Evolutionary conservation across 2,329 filamentous ascomycete species (phyloP), one percentile per base, ranked within the genome.

Genomic region (Paracoccidioides brasiliensis): DNA sequence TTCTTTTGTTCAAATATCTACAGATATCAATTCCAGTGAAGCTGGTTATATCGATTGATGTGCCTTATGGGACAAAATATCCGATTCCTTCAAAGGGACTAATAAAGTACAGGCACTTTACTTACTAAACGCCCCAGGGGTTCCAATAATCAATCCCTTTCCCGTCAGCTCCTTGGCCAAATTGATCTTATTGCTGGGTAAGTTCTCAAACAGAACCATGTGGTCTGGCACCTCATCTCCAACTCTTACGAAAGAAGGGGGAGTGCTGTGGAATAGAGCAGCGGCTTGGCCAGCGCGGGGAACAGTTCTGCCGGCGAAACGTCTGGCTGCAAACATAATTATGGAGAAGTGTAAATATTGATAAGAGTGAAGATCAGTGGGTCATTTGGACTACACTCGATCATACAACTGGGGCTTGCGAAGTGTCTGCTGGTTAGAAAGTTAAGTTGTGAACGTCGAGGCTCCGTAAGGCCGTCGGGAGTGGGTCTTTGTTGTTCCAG

Each of bases 121-220:
- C 77, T 58, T 69, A 76, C 78, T 80, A 72, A 89, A 91, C 55
- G 87, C 88, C 52, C 85, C 88, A 0, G 89, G 89, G 35, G 93
- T 86, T 59, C 89, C 89, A 62, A 97, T 80, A 67, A 97, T 85
- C 64, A 96, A 73, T 56, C 87, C 89, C 67, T 88, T 86, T 60
- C 81, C 83, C 60, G 78, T 78, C 60, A 94, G 79, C 75, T 94
- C 88, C 60, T 85, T 80, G 63, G 86, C 82, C 57, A 97, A 79
- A 73, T 88, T 91, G 71, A 97, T 83, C 73, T 90, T 93, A 79
- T 90, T 94, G 58, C 87, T 89, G 0, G 91, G 91, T n/a, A 86
- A 90, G 72, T 81, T 80, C 74, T 97, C 87, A 61, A 84, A 84
- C 63, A 95, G 80, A 52, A 87, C 83, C 61, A 90, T 82, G 56